Evolutionary conservation across 2,329 filamentous ascomycete species (phyloP), one percentile per base, ranked within the genome.

Genomic region (Hirsutella minnesotensis): DNA sequence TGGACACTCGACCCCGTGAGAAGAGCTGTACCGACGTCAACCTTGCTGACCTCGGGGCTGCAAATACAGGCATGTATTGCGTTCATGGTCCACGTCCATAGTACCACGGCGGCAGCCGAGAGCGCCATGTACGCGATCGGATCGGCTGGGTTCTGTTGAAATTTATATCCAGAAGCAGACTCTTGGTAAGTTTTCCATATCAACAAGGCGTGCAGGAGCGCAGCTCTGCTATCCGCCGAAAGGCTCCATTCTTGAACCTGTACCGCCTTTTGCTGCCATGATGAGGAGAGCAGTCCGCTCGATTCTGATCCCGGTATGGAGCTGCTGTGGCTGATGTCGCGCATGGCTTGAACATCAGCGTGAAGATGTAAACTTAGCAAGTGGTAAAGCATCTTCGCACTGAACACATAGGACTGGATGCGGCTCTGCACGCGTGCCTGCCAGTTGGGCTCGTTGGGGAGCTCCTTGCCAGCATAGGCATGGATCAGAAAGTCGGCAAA

Each of bases 1-100:
- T 49, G 44, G 13, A 53, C 33, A 40, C 46, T 50, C 29, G 51
- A 50, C 10, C 59, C 57, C 8, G 58, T 41, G 1, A 53, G 40
- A 0, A 48, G 48, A 35, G 49, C 49, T 3, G 51, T 44, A 0
- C 54, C 51, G 2, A 53, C 44, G 13, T 56, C 53, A 40, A 51
- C 49, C 21, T 56, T 54, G 5, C 53, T 50, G 2, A 52, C 7
- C 0, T 46, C 44, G 0, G 54, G 53, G 0, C 56, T 49, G 30
- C 61, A 66, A 2, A 45, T 47, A 27, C 55, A 62, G 0, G 48
- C 42, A 13, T 50, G 38, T 9, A 53, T 46, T 3, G 53, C 49
- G 29, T 58, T 57, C 15, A 50, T 53, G 12, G 57, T 55, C 54
- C 62, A 66, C 0, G 57, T 53, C 62, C 62, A 66, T 1, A 64